Percentiles rank a stretch among this genome's conserved stretches.
Conservation (phyloP, 257 asterid species). For the Ilex aquifolium region DNA sequence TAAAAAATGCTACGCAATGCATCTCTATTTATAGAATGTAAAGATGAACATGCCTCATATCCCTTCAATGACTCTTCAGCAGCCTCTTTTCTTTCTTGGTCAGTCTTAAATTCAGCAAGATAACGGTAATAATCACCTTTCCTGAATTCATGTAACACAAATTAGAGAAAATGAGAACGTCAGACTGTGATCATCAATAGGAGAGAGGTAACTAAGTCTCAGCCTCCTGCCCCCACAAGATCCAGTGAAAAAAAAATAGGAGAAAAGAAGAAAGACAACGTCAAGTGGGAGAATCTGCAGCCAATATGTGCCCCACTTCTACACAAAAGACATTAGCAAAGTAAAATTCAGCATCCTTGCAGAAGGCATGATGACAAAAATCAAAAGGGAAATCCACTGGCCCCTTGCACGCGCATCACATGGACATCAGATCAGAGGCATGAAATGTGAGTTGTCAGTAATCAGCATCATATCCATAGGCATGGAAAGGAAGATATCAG, state of each 20-base stretch:
- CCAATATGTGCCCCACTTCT: neutral
- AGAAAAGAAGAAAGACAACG: neutral
- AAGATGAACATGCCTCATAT: constrained; percentile 60
- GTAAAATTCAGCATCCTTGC: neutral
- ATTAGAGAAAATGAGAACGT: neutral
- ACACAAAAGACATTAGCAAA: neutral
- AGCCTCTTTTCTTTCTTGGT: constrained; percentile 70
- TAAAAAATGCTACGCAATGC: constrained; percentile 6
- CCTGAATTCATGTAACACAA: constrained; percentile 32
- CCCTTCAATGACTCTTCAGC: constrained; percentile 77
- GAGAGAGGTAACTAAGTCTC: neutral
- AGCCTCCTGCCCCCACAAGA: neutral
- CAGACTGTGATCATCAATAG: neutral
- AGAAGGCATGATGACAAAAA: neutral
- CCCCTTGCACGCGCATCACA: neutral
- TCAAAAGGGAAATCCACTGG: neutral
- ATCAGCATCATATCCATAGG: too few species aligned
- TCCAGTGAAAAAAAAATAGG: neutral
- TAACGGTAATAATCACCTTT: constrained; percentile 85
- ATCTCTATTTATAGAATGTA: neutral
- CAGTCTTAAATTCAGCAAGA: constrained; percentile 82
- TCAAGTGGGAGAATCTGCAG: neutral
- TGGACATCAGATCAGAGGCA: neutral
- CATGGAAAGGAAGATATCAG: too few species aligned
- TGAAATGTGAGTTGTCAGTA: neutral